Evolutionary conservation across 1,139 yeast species (phyloP).

Genomic region (Suhomyces yuchorum): DNA sequence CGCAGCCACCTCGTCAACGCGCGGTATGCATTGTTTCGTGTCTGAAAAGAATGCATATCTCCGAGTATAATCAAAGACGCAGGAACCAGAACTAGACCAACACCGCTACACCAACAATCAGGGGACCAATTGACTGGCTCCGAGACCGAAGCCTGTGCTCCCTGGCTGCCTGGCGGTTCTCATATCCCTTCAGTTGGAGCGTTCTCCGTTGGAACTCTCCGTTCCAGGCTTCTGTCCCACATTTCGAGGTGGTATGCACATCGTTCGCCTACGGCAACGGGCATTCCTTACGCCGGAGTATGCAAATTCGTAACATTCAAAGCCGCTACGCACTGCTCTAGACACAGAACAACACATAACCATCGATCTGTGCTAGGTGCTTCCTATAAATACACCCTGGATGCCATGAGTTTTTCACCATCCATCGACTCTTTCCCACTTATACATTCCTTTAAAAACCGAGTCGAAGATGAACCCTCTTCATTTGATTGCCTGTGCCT

Average conservation of each 20-base stretch:
- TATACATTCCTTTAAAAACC: constrained; percentile 11
- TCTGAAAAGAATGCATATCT: not conserved
- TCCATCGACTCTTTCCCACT: constrained; percentile 10
- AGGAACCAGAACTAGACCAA: not conserved
- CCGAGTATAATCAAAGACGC: not conserved
- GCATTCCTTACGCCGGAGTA: not conserved
- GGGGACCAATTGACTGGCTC: not conserved
- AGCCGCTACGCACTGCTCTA: not conserved
- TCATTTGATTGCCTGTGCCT: constrained; percentile 8
- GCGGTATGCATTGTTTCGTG: not conserved
- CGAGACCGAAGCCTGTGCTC: too few relatives aligned
- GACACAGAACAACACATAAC: not conserved
- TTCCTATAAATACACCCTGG: not conserved
- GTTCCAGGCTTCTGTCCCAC: not conserved
- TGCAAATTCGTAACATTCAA: not conserved
- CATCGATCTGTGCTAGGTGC: not conserved
- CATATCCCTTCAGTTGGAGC: too few relatives aligned
- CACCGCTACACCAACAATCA: not conserved
- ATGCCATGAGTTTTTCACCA: not conserved
- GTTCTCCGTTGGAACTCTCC: too few relatives aligned
- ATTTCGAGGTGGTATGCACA: not conserved
- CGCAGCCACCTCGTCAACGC: constrained; percentile 1
- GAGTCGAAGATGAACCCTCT: constrained; percentile 13
- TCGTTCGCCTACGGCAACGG: not conserved
- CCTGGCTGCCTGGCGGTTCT: too few relatives aligned